Percentiles rank a stretch among this genome's conserved stretches.
These are phyloP conservation scores for Aeminium ludgeri DNA, from an alignment of 495 filamentous ascomycete genomes.

Conservation along the genomic window DNA sequence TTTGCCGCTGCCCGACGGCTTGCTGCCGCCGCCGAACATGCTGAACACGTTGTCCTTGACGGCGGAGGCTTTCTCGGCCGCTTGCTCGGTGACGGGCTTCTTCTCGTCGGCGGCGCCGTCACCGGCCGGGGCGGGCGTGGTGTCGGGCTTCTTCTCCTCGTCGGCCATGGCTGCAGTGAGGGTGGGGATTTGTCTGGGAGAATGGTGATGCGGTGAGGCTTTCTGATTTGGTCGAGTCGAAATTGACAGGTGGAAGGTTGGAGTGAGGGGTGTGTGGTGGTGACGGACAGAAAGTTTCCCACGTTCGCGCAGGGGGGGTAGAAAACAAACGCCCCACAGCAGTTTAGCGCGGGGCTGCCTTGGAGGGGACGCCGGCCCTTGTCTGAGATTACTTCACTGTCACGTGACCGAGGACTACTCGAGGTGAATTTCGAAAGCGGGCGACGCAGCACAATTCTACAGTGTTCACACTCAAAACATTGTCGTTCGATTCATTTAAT, in stretches of 20 bases:
- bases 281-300: background rate
- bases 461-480: no score
- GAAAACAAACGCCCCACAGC: background rate
- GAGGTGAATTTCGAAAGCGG: no score
- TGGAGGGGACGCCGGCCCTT: background rate
- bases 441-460: no score
- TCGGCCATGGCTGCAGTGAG: conserved; percentile 11
- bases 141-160: conserved; percentile 12
- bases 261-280: background rate
- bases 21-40: conserved; percentile 92
- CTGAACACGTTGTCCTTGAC: conserved; percentile 69
- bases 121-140: conserved; percentile 3
- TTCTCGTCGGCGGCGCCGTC: background rate
- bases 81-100: conserved; percentile 28
- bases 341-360: background rate
- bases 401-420: no score
- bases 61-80: conserved; percentile 32
- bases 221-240: background rate
- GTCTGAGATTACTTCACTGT: background rate
- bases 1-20: conserved; percentile 50
- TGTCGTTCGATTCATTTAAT: no score
- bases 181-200: background rate
- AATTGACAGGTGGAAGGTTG: background rate
- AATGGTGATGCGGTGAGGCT: background rate
- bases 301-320: background rate